A percentile compares a stretch with the other conserved stretches of the same genome.
Evolutionary conservation across 768 basidiomycete species (phyloP).

Genomic region (Tremella mesenterica): DNA sequence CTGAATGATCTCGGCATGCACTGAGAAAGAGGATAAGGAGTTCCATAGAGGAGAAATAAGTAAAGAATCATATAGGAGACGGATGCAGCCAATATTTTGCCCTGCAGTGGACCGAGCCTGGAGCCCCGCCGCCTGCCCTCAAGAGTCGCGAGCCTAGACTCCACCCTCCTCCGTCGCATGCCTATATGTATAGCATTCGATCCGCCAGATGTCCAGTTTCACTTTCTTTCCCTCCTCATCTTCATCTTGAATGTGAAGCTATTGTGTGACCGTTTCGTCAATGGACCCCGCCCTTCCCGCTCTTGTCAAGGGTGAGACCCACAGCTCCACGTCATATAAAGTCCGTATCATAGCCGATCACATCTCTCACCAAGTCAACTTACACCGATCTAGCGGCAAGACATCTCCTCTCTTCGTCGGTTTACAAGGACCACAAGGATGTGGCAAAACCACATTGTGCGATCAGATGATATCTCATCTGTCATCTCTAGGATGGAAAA

Average conservation of each 20-base stretch:
- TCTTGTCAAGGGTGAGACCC: constrained; percentile 15
- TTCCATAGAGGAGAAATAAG: too few relatives aligned
- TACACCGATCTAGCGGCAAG: constrained; percentile 6
- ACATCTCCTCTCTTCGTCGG: constrained; percentile 66
- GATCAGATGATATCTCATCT: constrained; percentile 51
- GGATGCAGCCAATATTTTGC: too few relatives aligned
- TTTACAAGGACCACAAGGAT: constrained; percentile 88
- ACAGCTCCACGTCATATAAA: constrained; percentile 28
- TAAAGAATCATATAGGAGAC: too few relatives aligned
- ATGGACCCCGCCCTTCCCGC: constrained; percentile 12
- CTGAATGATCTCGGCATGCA: background rate
- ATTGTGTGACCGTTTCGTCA: too few relatives aligned
- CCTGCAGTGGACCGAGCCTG: too few relatives aligned
- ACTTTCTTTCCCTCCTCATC: too few relatives aligned
- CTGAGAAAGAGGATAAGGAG: background rate
- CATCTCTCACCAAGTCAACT: constrained; percentile 17
- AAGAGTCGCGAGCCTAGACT: too few relatives aligned
- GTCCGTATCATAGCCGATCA: constrained; percentile 25
- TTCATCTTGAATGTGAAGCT: too few relatives aligned
- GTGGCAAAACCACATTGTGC: constrained; percentile 79
- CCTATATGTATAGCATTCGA: too few relatives aligned
- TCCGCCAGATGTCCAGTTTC: too few relatives aligned
- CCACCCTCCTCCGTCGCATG: too few relatives aligned
- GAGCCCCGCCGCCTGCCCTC: too few relatives aligned
- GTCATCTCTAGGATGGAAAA: constrained; percentile 25